phyloP scores from a whole-genome alignment of 345 rosid genomes.

The Angophora floribunda region DNA sequence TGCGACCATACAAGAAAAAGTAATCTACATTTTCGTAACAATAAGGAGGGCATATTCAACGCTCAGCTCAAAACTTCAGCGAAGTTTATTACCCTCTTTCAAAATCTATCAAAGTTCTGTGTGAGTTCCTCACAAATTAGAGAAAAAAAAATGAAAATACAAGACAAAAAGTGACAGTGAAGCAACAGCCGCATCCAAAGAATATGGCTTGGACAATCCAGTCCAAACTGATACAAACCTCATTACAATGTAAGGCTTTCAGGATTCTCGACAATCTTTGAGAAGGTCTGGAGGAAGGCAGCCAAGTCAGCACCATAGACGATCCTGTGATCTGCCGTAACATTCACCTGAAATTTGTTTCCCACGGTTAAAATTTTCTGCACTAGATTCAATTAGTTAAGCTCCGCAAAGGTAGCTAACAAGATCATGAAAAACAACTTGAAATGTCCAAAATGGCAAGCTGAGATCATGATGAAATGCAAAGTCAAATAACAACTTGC shows the following conservation, averaged over 20 bases:
- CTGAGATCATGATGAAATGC: background rate
- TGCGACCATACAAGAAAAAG: background rate
- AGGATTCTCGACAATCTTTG: conserved; percentile 81
- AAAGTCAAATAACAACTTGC: background rate
- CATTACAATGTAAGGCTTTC: conserved; percentile 68
- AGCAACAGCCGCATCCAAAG: background rate
- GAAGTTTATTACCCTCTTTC: background rate
- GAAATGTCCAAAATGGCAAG: background rate
- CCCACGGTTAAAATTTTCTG: background rate
- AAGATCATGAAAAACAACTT: background rate
- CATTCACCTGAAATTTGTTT: conserved; percentile 62
- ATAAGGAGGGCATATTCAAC: background rate
- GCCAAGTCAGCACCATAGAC: conserved; percentile 95
- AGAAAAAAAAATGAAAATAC: background rate
- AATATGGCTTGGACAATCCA: background rate
- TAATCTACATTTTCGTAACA: background rate
- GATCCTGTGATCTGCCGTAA: conserved; percentile 92
- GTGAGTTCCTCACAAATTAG: background rate
- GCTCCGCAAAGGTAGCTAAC: background rate
- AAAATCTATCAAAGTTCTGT: background rate
- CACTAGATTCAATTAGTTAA: background rate
- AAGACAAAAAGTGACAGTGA: background rate
- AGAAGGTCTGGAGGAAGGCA: conserved; percentile 81
- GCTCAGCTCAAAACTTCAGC: background rate
- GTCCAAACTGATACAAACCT: background rate